phyloP scores from a whole-genome alignment of 257 asterid species.

The Forsythia viridissima region DNA sequence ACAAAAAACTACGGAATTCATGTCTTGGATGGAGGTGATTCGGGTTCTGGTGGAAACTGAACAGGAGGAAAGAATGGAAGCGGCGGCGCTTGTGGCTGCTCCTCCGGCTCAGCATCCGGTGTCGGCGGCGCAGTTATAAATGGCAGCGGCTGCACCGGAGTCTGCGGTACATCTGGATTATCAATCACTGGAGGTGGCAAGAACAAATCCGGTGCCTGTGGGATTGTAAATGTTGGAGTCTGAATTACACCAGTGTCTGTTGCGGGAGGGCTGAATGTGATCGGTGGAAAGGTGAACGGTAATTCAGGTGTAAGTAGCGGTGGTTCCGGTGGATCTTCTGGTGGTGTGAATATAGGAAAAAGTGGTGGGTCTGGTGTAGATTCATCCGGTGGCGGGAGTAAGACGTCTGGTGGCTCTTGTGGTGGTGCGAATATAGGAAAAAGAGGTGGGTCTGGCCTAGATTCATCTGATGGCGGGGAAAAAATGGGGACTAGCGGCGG shows the following conservation, averaged over 20 bases:
- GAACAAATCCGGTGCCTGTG: constrained; percentile 26
- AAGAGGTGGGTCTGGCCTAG: neutral
- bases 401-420: constrained; percentile 22
- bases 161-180: constrained; percentile 18
- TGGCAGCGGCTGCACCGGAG: constrained; percentile 33
- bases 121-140: constrained; percentile 30
- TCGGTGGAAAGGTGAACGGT: constrained; percentile 39
- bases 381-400: constrained; percentile 31
- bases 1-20: neutral
- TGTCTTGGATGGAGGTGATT: constrained; percentile 34
- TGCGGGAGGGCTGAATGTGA: constrained; percentile 18
- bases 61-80: constrained; percentile 13
- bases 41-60: constrained; percentile 37
- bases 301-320: constrained; percentile 30
- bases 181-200: constrained; percentile 26
- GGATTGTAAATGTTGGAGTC: constrained; percentile 23
- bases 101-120: constrained; percentile 33
- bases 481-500: constrained; percentile 2
- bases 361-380: constrained; percentile 36
- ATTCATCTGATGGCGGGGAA: constrained; percentile 9
- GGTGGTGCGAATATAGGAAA: constrained; percentile 20
- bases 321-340: constrained; percentile 23
- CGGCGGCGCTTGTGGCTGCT: constrained; percentile 23
- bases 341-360: constrained; percentile 38
- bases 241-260: constrained; percentile 16